These are phyloP conservation scores for Apodospora peruviana DNA, from an alignment of 495 filamentous ascomycete genomes.

Conservation along the genomic window DNA sequence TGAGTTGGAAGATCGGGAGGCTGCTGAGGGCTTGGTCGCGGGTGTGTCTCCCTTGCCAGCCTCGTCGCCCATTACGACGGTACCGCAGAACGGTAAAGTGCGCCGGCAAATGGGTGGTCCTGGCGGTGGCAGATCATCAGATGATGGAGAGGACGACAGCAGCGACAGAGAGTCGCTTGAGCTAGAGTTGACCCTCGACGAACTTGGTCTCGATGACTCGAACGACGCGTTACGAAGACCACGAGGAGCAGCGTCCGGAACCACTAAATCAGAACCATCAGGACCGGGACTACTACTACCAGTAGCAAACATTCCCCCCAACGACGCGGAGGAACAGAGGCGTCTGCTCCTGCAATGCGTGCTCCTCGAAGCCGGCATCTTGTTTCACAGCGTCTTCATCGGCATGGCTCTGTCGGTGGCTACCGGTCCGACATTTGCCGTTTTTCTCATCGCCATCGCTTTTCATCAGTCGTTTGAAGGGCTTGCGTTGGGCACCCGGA, in stretches of 20 bases:
- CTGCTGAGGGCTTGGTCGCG: conserved; percentile 40
- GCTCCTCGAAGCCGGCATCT: conserved; percentile 76
- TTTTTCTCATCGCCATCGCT: conserved; percentile 74
- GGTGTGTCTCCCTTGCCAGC: conserved; percentile 42
- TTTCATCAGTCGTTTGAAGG: conserved; percentile 80
- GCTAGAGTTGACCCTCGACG: conserved; percentile 47
- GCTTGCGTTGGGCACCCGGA: conserved; percentile 66
- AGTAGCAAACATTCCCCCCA: conserved; percentile 13
- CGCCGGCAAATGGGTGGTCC: conserved; percentile 2
- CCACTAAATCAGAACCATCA: too few relatives aligned
- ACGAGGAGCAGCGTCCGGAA: conserved; percentile 16
- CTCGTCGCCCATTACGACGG: background rate
- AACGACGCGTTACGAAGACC: conserved; percentile 20
- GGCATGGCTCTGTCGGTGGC: conserved; percentile 86
- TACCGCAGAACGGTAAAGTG: too few relatives aligned
- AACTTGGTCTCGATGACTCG: conserved; percentile 29
- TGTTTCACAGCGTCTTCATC: conserved; percentile 86
- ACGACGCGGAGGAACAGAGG: conserved; percentile 38
- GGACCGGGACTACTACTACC: conserved; percentile 15
- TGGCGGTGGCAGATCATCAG: too few relatives aligned
- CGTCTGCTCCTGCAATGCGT: conserved; percentile 71
- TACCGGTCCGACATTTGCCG: conserved; percentile 68
- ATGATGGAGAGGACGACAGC: conserved; percentile 18
- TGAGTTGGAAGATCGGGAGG: conserved; percentile 36
- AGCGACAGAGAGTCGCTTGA: conserved; percentile 31